These are phyloP conservation scores for Betula pendula DNA, from an alignment of 306 rosid species.

Conservation along the genomic window DNA sequence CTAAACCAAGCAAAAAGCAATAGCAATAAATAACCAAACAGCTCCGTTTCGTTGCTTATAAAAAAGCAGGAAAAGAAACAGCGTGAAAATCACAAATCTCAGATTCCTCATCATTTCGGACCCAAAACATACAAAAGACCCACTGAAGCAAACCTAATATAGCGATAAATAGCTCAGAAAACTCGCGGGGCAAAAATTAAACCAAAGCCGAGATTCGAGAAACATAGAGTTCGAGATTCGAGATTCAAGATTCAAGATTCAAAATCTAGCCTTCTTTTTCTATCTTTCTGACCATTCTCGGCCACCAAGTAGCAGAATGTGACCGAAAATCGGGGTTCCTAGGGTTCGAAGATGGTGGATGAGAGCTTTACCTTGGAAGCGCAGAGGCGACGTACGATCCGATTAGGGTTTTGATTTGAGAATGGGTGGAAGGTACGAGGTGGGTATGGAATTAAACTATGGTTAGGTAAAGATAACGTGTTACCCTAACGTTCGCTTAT, in stretches of 20 bases:
- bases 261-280: neutral
- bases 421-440: neutral
- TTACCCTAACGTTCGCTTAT: neutral
- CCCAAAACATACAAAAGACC: neutral
- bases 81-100: neutral
- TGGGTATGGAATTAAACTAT: neutral
- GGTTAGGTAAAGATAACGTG: slow-evolving; percentile 7
- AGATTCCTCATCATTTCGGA: neutral
- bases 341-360: neutral
- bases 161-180: neutral
- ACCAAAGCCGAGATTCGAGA: neutral
- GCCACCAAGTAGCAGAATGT: neutral
- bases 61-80: neutral
- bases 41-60: slow-evolving; percentile 1
- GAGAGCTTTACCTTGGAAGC: slow-evolving; percentile 40
- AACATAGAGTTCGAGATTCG: neutral
- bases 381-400: slow-evolving; percentile 11
- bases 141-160: neutral
- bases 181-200: neutral
- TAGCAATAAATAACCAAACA: neutral
- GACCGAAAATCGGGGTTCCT: neutral
- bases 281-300: neutral
- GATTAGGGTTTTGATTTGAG: slow-evolving; percentile 43
- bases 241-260: neutral
- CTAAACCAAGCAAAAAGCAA: neutral